Evolutionary conservation across 2,329 filamentous ascomycete species (phyloP).

Genomic region (Neocatenulostroma microsporum): DNA sequence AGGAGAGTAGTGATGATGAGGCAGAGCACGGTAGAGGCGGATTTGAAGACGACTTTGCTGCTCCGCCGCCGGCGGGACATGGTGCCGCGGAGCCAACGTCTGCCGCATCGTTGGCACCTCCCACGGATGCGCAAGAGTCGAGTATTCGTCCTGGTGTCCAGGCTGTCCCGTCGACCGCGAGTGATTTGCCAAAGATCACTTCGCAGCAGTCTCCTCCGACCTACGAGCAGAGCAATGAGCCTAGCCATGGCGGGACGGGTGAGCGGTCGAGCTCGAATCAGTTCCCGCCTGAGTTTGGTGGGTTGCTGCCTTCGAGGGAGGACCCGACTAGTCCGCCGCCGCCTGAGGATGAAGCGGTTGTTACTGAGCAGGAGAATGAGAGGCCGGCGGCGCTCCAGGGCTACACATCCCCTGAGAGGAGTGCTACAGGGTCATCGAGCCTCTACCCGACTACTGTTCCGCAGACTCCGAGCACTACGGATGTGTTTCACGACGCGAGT

Average conservation of each 20-base stretch:
- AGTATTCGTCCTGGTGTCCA: conserved; percentile 8
- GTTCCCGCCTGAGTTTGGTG: conserved; percentile 49
- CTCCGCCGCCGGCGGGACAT: conserved; percentile 27
- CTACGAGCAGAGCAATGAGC: conserved; percentile 41
- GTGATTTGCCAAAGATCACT: conserved; percentile 43
- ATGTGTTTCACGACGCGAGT: conserved; percentile 24
- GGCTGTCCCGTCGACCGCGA: conserved; percentile 26
- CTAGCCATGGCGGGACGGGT: conserved; percentile 27
- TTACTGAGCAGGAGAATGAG: conserved; percentile 2
- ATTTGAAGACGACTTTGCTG: conserved; percentile 89
- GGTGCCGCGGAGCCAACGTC: conserved; percentile 3
- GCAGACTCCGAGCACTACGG: conserved; percentile 20
- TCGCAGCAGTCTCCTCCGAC: conserved; percentile 53
- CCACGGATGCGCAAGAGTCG: background rate
- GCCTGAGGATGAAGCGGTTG: conserved; percentile 1
- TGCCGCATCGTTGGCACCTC: background rate
- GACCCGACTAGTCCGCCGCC: conserved; percentile 37
- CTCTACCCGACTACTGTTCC: conserved; percentile 6
- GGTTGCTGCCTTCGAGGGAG: conserved; percentile 48
- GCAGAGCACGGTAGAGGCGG: conserved; percentile 40
- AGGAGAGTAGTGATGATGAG: conserved; percentile 59
- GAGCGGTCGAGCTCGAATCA: conserved; percentile 24
- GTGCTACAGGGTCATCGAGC: conserved; percentile 3
- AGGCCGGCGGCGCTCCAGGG: background rate
- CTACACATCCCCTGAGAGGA: conserved; percentile 1